Evolutionary conservation across 345 rosid genomes (phyloP).

Genomic region (Clarkia xantiana): DNA sequence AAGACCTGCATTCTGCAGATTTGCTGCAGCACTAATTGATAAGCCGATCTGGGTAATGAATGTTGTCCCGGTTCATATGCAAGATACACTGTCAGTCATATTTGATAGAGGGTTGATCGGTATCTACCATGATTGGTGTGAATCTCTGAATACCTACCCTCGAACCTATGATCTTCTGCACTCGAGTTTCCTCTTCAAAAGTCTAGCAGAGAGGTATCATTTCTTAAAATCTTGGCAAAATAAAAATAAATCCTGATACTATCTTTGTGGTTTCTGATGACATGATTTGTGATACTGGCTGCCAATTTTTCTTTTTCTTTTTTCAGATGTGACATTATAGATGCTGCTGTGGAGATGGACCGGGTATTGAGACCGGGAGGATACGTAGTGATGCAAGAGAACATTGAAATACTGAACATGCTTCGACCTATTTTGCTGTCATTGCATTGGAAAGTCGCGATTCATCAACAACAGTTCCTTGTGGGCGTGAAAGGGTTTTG

Average conservation of each 20-base stretch:
- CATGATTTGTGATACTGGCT: not conserved
- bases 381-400: constrained; percentile 63
- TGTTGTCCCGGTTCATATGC: constrained; percentile 49
- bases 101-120: constrained; percentile 82
- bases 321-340: constrained; percentile 48
- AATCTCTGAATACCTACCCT: constrained; percentile 72
- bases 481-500: constrained; percentile 63
- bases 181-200: constrained; percentile 50
- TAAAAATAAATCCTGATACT: no score
- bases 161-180: constrained; percentile 79
- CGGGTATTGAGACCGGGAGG: constrained; percentile 76
- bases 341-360: constrained; percentile 57
- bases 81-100: constrained; percentile 51
- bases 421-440: constrained; percentile 36
- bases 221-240: no score
- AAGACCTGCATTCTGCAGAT: constrained; percentile 20
- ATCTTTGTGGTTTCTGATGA: not conserved
- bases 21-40: constrained; percentile 64
- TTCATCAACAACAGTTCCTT: constrained; percentile 50
- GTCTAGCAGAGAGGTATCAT: constrained; percentile 37
- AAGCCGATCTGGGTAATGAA: constrained; percentile 85
- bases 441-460: constrained; percentile 52
- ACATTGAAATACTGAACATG: constrained; percentile 35
- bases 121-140: constrained; percentile 83
- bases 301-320: not conserved